Base-by-base conservation (phyloP, 129 eudicot genomes). In the Helianthus annuus region DNA sequence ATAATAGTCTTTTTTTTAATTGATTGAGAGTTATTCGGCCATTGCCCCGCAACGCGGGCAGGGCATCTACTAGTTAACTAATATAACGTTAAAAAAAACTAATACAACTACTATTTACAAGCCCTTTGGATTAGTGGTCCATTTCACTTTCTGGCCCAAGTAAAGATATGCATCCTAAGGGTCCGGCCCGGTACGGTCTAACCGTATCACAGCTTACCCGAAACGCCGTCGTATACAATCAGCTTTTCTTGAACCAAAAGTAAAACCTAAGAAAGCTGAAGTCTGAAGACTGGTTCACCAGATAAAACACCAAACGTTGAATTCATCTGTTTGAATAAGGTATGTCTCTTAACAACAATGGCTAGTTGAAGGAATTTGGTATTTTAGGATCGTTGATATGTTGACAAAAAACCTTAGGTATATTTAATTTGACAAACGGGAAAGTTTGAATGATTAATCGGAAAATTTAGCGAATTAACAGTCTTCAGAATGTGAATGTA, bases 261-360 rank as follows among this genome's bases (percentile, higher is more conserved):
- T 8, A 11, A 61, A n/a, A 61, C 42, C 46, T 40, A 29, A 3
- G 44, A 59, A n/a, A 59, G 15, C 49, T 11, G 59, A 48, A 67
- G 59, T 27, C 32, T 27, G 32, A 27, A 27, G 32, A 68, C 13
- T 32, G 15, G 24, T 29, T 68, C 3, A 49, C 48, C 8, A 49
- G 59, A 49, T 48, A 14, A 3, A 1, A 27, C 54, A 40, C 54
- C 34, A 29, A 32, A 61, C 52, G 70, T 56, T 36, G 70, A 73
- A 63, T 62, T 12, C 62, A 10, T 34, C 69, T 56, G 57, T n/a
- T 27, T 44, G 22, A 64, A 52, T 24, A 51, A 74, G 64, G 71
- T 74, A 74, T 40, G 54, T 49, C 71, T 74, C 42, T 9, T 38
- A 17, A 22, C 15, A 70, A 48, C 29, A 59, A 7, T 56, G 29